phyloP scores from a whole-genome alignment of 352 stramenopile species.

The Globisporangium perplexum region DNA sequence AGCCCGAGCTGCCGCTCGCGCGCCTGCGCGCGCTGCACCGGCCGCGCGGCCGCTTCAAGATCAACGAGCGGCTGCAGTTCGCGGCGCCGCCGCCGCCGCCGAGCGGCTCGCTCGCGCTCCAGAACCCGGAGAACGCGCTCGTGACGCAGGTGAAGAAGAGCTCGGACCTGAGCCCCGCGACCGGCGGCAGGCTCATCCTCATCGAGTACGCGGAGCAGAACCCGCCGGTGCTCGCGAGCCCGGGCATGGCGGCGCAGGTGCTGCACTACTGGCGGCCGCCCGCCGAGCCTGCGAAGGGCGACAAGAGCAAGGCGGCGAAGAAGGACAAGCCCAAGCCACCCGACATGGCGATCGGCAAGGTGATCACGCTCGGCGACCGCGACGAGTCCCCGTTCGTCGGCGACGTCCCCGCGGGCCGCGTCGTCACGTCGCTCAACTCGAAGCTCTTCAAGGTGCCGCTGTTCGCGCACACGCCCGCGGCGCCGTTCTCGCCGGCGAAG shows the following conservation, averaged over 20 bases:
- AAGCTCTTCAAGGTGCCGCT: constrained; percentile 83
- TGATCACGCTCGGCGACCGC: constrained; percentile 73
- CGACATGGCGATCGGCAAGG: constrained; percentile 73
- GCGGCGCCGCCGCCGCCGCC: constrained; percentile 24
- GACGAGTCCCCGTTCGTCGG: constrained; percentile 81
- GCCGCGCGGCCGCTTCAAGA: constrained; percentile 83
- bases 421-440: constrained; percentile 77
- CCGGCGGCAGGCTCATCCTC: neutral
- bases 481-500: constrained; percentile 1
- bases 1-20: constrained; percentile 66
- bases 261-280: constrained; percentile 80
- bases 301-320: constrained; percentile 72
- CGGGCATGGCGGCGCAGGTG: constrained; percentile 77
- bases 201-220: constrained; percentile 3
- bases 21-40: constrained; percentile 82
- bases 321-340: constrained; percentile 61
- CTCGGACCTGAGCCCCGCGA: constrained; percentile 66
- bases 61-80: constrained; percentile 68
- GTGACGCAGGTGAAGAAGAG: constrained; percentile 85
- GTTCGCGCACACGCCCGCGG: constrained; percentile 55
- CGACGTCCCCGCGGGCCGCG: constrained; percentile 62
- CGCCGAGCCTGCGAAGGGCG: constrained; percentile 10
- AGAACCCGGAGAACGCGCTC: constrained; percentile 60
- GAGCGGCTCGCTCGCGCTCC: constrained; percentile 18
- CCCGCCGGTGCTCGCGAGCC: constrained; percentile 72